Evolutionary conservation across 176 grass and related monocot genomes (phyloP).

Genomic region (Phoenix roebelenii): DNA sequence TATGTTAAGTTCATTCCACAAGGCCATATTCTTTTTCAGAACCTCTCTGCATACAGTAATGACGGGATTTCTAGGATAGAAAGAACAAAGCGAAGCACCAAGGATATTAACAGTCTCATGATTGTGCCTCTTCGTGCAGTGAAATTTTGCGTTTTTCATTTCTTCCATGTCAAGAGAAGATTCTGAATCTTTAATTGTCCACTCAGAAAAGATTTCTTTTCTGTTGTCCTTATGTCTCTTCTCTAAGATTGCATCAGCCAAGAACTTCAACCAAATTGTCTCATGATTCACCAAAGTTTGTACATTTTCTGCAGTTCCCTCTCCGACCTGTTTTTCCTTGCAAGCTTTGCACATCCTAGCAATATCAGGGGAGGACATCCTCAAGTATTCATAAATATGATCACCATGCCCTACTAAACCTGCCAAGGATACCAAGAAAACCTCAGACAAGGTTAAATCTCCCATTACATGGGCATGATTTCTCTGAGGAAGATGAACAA

Average conservation of each 20-base stretch:
- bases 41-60: constrained; percentile 53
- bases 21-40: constrained; percentile 34
- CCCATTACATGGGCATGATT: constrained; percentile 53
- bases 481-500: constrained; percentile 9
- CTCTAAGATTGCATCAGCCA: constrained; percentile 42
- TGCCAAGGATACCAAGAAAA: constrained; percentile 77
- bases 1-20: constrained; percentile 73
- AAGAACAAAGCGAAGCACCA: constrained; percentile 26
- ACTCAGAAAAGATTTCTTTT: constrained; percentile 22
- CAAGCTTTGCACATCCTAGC: constrained; percentile 13
- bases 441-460: constrained; percentile 62
- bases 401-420: constrained; percentile 66
- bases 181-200: constrained; percentile 7
- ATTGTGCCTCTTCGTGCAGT: background rate
- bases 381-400: constrained; percentile 65
- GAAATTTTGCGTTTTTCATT: background rate
- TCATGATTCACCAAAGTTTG: constrained; percentile 15
- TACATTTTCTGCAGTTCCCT: constrained; percentile 15
- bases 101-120: constrained; percentile 8
- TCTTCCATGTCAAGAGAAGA: no score
- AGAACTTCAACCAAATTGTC: constrained; percentile 56
- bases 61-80: constrained; percentile 45
- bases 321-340: constrained; percentile 1
- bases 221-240: constrained; percentile 24
- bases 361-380: constrained; percentile 14